phyloP scores from a whole-genome alignment of 1,284 basidiomycete species.

The Leccinum ponderosum region DNA sequence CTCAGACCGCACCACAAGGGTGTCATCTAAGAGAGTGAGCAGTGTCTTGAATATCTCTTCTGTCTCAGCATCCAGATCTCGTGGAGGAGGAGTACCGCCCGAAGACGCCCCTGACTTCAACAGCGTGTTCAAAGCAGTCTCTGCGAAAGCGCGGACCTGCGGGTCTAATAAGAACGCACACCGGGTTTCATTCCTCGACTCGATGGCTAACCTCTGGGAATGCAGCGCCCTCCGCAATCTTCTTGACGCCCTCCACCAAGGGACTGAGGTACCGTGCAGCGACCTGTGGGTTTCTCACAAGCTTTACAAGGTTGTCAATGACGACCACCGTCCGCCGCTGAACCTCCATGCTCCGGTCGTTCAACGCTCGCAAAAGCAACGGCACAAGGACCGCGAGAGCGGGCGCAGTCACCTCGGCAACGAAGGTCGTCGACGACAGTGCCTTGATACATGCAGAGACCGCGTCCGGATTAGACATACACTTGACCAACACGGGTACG shows the following conservation, averaged over 20 bases:
- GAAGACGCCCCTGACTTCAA: conserved; percentile 80
- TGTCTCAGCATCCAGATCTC: conserved; percentile 67
- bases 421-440: conserved; percentile 93
- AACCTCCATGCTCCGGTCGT: conserved; percentile 96
- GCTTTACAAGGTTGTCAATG: conserved; percentile 96
- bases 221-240: conserved; percentile 88
- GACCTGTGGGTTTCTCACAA: conserved; percentile 90
- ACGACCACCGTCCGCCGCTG: conserved; percentile 89
- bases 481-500: conserved; percentile 89
- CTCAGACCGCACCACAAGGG: conserved; percentile 44
- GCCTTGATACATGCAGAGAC: conserved; percentile 96
- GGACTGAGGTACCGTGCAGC: conserved; percentile 89
- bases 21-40: conserved; percentile 58
- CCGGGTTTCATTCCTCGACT: conserved; percentile 13
- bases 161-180: conserved; percentile 14
- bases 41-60: conserved; percentile 57
- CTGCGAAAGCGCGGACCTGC: conserved; percentile 87
- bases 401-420: conserved; percentile 95
- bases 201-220: conserved; percentile 82
- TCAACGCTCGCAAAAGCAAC: conserved; percentile 88
- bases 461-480: conserved; percentile 89
- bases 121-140: conserved; percentile 76
- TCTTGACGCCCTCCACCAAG: conserved; percentile 90
- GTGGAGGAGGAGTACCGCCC: conserved; percentile 60
- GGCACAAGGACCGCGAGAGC: conserved; percentile 97